These are phyloP conservation scores for Sporothrix brasiliensis DNA, from an alignment of 2,329 filamentous ascomycete genomes.

Conservation along the genomic window DNA sequence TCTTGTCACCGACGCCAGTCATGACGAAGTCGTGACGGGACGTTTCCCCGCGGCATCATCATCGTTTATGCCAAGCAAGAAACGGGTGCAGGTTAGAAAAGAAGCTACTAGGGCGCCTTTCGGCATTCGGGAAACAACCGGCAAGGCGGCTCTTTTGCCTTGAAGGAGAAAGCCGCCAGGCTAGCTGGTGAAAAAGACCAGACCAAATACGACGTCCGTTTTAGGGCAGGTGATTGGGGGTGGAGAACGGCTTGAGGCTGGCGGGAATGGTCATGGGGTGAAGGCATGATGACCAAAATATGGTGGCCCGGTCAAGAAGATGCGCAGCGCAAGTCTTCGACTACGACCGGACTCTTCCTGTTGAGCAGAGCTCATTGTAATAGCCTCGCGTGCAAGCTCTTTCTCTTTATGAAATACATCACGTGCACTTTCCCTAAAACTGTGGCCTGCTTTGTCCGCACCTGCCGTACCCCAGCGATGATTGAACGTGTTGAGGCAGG, in stretches of 20 bases:
- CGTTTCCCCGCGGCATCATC: no score
- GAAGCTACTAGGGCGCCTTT: not conserved
- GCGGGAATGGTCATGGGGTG: not conserved
- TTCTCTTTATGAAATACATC: not conserved
- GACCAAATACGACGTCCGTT: not conserved
- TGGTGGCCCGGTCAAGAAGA: not conserved
- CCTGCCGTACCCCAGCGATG: not conserved
- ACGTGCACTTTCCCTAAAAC: not conserved
- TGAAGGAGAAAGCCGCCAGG: slow-evolving; percentile 20
- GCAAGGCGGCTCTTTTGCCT: slow-evolving; percentile 12
- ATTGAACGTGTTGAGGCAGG: slow-evolving; percentile 14
- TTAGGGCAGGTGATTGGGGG: not conserved
- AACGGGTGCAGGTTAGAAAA: not conserved
- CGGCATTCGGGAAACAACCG: slow-evolving; percentile 24
- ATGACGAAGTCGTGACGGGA: slow-evolving; percentile 13
- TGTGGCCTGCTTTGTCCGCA: not conserved
- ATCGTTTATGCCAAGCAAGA: slow-evolving; percentile 1
- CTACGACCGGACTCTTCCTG: not conserved
- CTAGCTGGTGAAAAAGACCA: not conserved
- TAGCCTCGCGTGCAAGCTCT: not conserved
- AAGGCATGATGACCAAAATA: not conserved
- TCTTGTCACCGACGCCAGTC: not conserved
- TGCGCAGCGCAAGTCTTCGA: slow-evolving; percentile 3
- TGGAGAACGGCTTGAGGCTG: not conserved
- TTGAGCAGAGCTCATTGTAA: not conserved